Evolutionary conservation across 2,329 filamentous ascomycete genomes (phyloP).

Genomic region (Fusarium palustre): DNA sequence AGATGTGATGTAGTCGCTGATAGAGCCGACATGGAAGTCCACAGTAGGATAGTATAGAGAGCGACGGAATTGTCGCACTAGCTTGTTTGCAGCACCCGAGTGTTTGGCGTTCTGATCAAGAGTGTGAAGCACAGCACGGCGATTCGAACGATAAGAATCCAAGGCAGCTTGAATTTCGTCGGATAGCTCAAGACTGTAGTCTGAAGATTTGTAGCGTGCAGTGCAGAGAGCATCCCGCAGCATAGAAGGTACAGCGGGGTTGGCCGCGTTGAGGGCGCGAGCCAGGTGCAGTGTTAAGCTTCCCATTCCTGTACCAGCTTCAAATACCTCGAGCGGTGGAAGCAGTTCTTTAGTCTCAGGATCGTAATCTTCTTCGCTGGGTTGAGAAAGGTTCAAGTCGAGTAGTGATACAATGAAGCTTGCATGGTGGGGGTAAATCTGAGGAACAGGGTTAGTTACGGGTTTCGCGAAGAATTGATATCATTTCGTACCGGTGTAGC

Average conservation of each 20-base stretch:
- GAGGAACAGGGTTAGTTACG: neutral
- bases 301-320: conserved; percentile 88
- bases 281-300: conserved; percentile 80
- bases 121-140: conserved; percentile 79
- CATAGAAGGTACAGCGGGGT: conserved; percentile 62
- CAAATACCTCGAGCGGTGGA: conserved; percentile 77
- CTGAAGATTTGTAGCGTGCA: conserved; percentile 39
- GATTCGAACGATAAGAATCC: conserved; percentile 60
- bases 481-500: conserved; percentile 72
- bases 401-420: conserved; percentile 80
- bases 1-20: conserved; percentile 70
- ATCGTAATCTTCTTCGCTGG: conserved; percentile 50
- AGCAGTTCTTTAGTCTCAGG: conserved; percentile 44
- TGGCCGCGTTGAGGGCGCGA: conserved; percentile 79
- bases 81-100: conserved; percentile 71
- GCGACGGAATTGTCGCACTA: conserved; percentile 74
- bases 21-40: conserved; percentile 78
- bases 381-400: conserved; percentile 73
- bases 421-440: conserved; percentile 77
- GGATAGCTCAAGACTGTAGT: conserved; percentile 45
- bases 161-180: conserved; percentile 51
- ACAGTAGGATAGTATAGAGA: conserved; percentile 77
- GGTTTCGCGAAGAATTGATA: neutral
- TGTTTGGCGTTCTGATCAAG: conserved; percentile 74
- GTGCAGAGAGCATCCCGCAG: conserved; percentile 52